Conservation (phyloP, 1,284 basidiomycete genomes). For the Ustilago trichophora region DNA sequence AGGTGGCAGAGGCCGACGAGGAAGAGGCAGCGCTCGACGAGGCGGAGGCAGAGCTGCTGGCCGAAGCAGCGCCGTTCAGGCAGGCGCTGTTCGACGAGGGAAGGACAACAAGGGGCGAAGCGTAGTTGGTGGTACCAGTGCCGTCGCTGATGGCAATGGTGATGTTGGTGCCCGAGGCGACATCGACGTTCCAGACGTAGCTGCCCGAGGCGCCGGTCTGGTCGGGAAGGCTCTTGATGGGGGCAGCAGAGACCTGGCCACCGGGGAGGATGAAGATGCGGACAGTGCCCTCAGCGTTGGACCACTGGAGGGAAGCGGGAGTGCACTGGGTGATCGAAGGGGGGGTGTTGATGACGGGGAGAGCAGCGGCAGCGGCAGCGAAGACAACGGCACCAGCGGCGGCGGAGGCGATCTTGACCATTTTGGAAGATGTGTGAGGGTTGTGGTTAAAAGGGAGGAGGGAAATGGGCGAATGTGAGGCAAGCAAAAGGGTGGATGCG, state of each 20-base stretch:
- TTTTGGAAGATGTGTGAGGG: slow-evolving; percentile 18
- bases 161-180: slow-evolving; percentile 59
- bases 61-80: slow-evolving; percentile 21
- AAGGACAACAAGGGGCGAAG: slow-evolving; percentile 34
- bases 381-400: slow-evolving; percentile 45
- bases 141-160: slow-evolving; percentile 62
- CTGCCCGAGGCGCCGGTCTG: slow-evolving; percentile 43
- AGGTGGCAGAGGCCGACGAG: slow-evolving; percentile 10
- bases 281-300: slow-evolving; percentile 34
- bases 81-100: slow-evolving; percentile 38
- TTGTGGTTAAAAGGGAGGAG: slow-evolving; percentile 1
- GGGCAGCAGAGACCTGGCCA: slow-evolving; percentile 45
- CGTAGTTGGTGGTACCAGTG: slow-evolving; percentile 51
- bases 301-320: slow-evolving; percentile 39
- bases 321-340: slow-evolving; percentile 42
- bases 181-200: slow-evolving; percentile 63
- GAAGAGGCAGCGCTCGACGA: slow-evolving; percentile 5
- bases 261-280: slow-evolving; percentile 38
- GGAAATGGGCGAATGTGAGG: slow-evolving; percentile 2
- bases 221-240: slow-evolving; percentile 44
- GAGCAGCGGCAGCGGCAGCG: slow-evolving; percentile 35
- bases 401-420: slow-evolving; percentile 48
- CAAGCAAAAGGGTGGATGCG: neutral
- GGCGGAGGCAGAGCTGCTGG: slow-evolving; percentile 10
- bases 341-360: slow-evolving; percentile 42